Percentiles rank a stretch among this genome's conserved stretches.
phyloP scores from a whole-genome alignment of 2,329 filamentous ascomycete genomes.

The Salinomyces thailandicus region DNA sequence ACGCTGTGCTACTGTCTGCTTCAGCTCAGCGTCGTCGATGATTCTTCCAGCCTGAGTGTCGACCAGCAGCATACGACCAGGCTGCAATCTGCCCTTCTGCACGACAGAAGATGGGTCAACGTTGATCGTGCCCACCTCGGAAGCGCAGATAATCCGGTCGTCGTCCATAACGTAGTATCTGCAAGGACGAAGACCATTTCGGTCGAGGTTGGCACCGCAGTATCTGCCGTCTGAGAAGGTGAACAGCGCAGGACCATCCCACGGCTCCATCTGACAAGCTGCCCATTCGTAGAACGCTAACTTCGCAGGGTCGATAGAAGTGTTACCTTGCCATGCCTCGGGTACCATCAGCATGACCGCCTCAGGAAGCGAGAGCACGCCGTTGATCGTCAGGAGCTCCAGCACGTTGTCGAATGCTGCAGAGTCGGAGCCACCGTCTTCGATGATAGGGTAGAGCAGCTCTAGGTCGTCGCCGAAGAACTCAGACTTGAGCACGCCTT shows the following conservation, averaged over 20 bases:
- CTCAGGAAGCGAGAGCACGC: constrained; percentile 86
- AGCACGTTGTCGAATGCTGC: constrained; percentile 96
- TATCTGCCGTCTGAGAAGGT: constrained; percentile 94
- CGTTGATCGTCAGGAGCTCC: constrained; percentile 88
- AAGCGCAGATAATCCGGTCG: constrained; percentile 93
- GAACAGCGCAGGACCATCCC: constrained; percentile 94
- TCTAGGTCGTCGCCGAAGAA: constrained; percentile 90
- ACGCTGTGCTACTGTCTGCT: constrained; percentile 74
- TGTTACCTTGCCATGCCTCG: constrained; percentile 94
- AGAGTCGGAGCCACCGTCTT: constrained; percentile 93
- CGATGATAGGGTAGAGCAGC: constrained; percentile 82
- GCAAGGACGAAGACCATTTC: constrained; percentile 90
- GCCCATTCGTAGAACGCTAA: constrained; percentile 98
- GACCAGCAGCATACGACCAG: constrained; percentile 90
- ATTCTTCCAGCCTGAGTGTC: constrained; percentile 85
- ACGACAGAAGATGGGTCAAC: constrained; percentile 84
- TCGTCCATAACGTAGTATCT: constrained; percentile 96
- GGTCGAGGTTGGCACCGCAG: constrained; percentile 92
- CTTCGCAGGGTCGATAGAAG: constrained; percentile 85
- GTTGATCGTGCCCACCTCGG: constrained; percentile 85
- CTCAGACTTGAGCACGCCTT: constrained; percentile 87
- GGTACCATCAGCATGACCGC: constrained; percentile 98
- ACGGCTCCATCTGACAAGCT: constrained; percentile 97
- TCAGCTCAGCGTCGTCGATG: constrained; percentile 87
- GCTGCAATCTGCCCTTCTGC: constrained; percentile 87